Conservation (phyloP, 2,329 filamentous ascomycete genomes). For the Xylogone sp. region DNA sequence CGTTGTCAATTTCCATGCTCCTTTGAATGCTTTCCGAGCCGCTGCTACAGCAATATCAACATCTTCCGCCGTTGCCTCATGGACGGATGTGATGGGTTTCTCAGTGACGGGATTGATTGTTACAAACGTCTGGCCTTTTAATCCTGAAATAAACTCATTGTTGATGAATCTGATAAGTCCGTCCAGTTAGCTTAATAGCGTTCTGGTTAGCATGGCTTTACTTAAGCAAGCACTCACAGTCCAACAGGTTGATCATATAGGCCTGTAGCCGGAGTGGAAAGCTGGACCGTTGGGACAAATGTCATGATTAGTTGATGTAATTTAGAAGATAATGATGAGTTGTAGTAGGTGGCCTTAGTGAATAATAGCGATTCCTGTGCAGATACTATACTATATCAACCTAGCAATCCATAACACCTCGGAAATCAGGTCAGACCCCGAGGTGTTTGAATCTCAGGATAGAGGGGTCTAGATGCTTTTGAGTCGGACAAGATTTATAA, state of each 20-base stretch:
- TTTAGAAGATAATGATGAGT: too few relatives aligned
- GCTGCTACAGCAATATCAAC: conserved; percentile 72
- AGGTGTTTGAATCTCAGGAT: too few relatives aligned
- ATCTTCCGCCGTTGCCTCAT: conserved; percentile 83
- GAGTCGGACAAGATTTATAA: too few relatives aligned
- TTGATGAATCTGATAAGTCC: conserved; percentile 72
- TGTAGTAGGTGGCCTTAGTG: too few relatives aligned
- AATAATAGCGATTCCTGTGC: too few relatives aligned
- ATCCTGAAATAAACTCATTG: conserved; percentile 77
- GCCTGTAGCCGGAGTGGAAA: conserved; percentile 8
- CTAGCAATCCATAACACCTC: too few relatives aligned
- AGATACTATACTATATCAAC: too few relatives aligned
- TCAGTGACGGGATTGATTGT: conserved; percentile 82
- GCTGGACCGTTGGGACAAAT: conserved; percentile 1
- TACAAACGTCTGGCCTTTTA: conserved; percentile 83
- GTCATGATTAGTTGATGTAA: conserved; percentile 16
- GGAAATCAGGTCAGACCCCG: too few relatives aligned
- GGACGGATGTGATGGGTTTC: conserved; percentile 73
- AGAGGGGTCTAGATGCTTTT: too few relatives aligned
- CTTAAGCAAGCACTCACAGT: too few relatives aligned
- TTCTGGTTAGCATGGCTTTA: too few relatives aligned
- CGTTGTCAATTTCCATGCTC: conserved; percentile 61
- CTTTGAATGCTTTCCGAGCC: conserved; percentile 78
- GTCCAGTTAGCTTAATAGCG: background rate
- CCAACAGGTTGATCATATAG: conserved; percentile 10